Conservation (phyloP, 352 stramenopile species). For the Phytophthora aleatoria region DNA sequence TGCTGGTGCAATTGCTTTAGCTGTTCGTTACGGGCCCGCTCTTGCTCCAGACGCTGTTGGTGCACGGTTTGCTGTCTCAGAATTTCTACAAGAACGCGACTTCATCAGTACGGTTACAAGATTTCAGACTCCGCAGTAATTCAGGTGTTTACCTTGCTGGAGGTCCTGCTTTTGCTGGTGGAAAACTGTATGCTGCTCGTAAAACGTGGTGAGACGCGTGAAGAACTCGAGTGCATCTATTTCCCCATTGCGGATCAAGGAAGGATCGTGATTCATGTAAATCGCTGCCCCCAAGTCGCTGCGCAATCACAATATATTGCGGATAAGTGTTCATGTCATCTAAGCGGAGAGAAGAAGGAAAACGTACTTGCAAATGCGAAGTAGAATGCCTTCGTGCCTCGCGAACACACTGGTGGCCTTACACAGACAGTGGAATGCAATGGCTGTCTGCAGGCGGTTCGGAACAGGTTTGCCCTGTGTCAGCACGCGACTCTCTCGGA, state of each 20-base stretch:
- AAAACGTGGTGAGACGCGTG: slow-evolving; percentile 62
- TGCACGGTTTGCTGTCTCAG: slow-evolving; percentile 36
- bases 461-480: slow-evolving; percentile 64
- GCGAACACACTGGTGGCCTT: slow-evolving; percentile 63
- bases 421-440: slow-evolving; percentile 80
- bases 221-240: slow-evolving; percentile 69
- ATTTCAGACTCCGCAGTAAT: background rate
- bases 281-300: slow-evolving; percentile 64
- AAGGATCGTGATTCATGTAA: slow-evolving; percentile 50
- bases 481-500: slow-evolving; percentile 64
- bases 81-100: slow-evolving; percentile 38
- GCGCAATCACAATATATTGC: background rate
- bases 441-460: slow-evolving; percentile 71
- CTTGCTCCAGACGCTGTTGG: slow-evolving; percentile 39
- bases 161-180: slow-evolving; percentile 55
- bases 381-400: slow-evolving; percentile 61
- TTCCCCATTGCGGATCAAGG: slow-evolving; percentile 37
- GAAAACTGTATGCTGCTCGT: slow-evolving; percentile 53
- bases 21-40: slow-evolving; percentile 39
- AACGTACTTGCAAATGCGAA: slow-evolving; percentile 57
- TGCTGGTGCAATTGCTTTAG: slow-evolving; percentile 57
- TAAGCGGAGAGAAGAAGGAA: background rate
- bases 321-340: background rate
- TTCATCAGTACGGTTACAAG: slow-evolving; percentile 2
- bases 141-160: slow-evolving; percentile 39